Conservation (phyloP, 176 grass and related monocot species). For the Secale cereale region DNA sequence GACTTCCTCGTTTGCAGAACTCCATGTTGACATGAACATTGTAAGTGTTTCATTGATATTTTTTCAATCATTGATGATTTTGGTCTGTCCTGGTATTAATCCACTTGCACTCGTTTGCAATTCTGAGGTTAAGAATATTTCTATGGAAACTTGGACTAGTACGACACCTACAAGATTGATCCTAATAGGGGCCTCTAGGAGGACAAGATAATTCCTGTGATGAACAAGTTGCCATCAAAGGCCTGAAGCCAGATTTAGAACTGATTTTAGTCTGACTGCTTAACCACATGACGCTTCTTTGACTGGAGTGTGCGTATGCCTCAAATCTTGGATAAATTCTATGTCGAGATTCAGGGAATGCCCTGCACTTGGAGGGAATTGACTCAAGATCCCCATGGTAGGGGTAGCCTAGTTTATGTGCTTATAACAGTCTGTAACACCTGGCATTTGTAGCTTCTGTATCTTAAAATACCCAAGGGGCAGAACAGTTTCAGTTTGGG, state of each 20-base stretch:
- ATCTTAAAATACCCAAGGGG: neutral
- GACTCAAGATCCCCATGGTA: neutral
- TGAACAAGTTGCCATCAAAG: constrained; percentile 69
- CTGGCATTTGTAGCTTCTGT: neutral
- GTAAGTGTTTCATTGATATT: constrained; percentile 22
- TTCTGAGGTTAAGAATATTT: constrained; percentile 71
- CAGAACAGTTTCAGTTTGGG: neutral
- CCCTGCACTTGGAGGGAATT: neutral
- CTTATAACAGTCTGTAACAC: neutral
- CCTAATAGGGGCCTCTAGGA: constrained; percentile 43
- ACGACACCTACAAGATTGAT: constrained; percentile 76
- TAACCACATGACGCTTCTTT: neutral
- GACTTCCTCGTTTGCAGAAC: constrained; percentile 82
- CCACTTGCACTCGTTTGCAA: neutral
- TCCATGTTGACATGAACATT: constrained; percentile 86
- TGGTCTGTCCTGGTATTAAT: neutral
- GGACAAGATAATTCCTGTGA: constrained; percentile 68
- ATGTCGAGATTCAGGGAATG: too few relatives aligned
- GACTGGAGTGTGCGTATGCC: too few relatives aligned
- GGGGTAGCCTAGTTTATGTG: neutral
- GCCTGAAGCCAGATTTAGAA: constrained; percentile 25
- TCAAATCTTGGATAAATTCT: too few relatives aligned
- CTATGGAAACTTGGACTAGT: constrained; percentile 95
- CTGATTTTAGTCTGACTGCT: neutral
- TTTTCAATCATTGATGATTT: neutral